Conservation (phyloP, 805 yeast species). For the Lachancea sp. region DNA sequence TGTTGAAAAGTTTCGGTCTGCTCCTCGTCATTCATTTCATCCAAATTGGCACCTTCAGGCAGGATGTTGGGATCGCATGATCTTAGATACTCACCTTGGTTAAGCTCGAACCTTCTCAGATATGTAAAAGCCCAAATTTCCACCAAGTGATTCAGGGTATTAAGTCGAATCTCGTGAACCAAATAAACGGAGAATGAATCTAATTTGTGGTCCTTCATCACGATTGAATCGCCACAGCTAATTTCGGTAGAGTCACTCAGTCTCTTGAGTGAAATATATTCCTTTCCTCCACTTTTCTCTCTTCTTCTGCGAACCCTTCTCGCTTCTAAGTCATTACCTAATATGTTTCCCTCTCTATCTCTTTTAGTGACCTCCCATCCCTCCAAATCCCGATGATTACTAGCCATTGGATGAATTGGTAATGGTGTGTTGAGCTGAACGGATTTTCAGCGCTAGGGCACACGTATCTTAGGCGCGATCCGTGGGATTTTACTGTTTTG, state of each 20-base stretch:
- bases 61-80: slow-evolving; percentile 15
- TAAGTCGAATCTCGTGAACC: slow-evolving; percentile 46
- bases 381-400: slow-evolving; percentile 19
- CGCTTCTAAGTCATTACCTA: slow-evolving; percentile 14
- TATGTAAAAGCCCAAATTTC: slow-evolving; percentile 46
- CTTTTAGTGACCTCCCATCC: slow-evolving; percentile 30
- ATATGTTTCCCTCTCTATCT: slow-evolving; percentile 24
- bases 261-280: slow-evolving; percentile 33
- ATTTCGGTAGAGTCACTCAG: slow-evolving; percentile 43
- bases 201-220: slow-evolving; percentile 34
- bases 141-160: slow-evolving; percentile 41
- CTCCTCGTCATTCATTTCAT: background rate
- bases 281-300: slow-evolving; percentile 9
- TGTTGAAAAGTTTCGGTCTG: slow-evolving; percentile 16
- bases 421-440: background rate
- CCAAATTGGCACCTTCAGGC: background rate
- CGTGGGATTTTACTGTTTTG: too few species aligned
- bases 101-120: slow-evolving; percentile 38
- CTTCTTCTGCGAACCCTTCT: slow-evolving; percentile 24
- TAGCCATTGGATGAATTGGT: slow-evolving; percentile 19
- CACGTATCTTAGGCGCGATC: too few species aligned
- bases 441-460: background rate
- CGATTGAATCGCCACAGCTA: slow-evolving; percentile 47
- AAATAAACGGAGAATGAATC: slow-evolving; percentile 39
- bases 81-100: slow-evolving; percentile 27